Conservation (phyloP, 768 basidiomycete species). For the Ramaria sp. region DNA sequence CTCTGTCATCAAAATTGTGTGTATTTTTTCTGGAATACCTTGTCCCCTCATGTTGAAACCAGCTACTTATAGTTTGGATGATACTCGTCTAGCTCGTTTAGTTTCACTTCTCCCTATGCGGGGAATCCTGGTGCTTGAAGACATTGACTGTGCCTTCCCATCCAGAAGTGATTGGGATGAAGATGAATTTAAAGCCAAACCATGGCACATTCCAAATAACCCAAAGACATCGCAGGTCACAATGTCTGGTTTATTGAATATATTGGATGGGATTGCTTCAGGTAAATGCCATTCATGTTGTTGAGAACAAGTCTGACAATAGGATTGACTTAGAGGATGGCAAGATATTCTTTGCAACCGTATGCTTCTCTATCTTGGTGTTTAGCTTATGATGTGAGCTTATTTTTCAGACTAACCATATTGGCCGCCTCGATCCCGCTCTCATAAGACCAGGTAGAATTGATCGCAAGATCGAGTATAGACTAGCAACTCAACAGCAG, state of each 20-base stretch:
- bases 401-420: conserved; percentile 35
- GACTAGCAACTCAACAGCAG: conserved; percentile 35
- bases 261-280: conserved; percentile 43
- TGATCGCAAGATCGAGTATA: conserved; percentile 44
- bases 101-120: conserved; percentile 37
- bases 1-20: conserved; percentile 38
- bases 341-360: conserved; percentile 50
- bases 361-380: conserved; percentile 15
- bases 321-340: conserved; percentile 33
- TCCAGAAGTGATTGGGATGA: conserved; percentile 25
- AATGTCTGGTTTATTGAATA: conserved; percentile 45
- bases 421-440: conserved; percentile 44
- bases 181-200: background rate
- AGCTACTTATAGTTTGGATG: conserved; percentile 31
- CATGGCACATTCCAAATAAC: background rate
- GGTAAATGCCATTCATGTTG: background rate
- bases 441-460: conserved; percentile 49
- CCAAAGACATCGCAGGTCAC: conserved; percentile 28
- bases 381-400: background rate
- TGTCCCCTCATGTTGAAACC: background rate
- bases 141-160: conserved; percentile 50
- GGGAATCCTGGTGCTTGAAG: conserved; percentile 46
- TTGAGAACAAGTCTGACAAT: background rate
- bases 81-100: conserved; percentile 35
- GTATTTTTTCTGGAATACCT: conserved; percentile 10